A percentile compares a stretch with the other conserved stretches of the same genome.
phyloP scores from a whole-genome alignment of 371 early-diverging fungal species.

The Chytridium lagenaria region DNA sequence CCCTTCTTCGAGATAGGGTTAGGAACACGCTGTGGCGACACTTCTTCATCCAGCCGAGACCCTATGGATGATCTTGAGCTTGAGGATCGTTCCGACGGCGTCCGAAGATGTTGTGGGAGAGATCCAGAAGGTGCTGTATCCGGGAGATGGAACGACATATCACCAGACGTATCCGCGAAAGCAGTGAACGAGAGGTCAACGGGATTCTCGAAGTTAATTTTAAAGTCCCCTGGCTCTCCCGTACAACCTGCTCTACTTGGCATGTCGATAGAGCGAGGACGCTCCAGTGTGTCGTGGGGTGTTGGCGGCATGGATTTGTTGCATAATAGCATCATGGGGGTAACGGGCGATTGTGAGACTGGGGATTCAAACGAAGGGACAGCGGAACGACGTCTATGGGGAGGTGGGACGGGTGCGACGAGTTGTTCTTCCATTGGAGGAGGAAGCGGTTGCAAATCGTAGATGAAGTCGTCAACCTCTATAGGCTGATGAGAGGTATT shows the following conservation, averaged over 20 bases:
- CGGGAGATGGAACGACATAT: neutral
- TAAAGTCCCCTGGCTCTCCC: no score
- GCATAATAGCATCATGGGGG: neutral
- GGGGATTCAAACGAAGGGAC: neutral
- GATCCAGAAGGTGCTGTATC: conserved; percentile 9
- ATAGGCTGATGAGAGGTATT: no score
- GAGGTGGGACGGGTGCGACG: conserved; percentile 1
- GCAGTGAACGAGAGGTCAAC: neutral
- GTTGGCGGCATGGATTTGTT: conserved; percentile 17
- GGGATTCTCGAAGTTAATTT: neutral
- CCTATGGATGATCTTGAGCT: no score
- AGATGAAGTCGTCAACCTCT: neutral
- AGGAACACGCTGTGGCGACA: neutral
- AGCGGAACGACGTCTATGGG: neutral
- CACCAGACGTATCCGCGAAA: neutral
- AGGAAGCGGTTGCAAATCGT: conserved; percentile 7
- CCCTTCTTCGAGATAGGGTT: neutral
- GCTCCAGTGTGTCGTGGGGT: no score
- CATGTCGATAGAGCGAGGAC: no score
- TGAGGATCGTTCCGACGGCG: no score
- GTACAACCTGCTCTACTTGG: no score
- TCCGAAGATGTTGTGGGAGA: no score
- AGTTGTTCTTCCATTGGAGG: neutral
- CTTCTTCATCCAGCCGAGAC: neutral
- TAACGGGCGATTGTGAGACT: neutral